Conservation (phyloP, 306 rosid genomes). For the Cucumis hystrix region DNA sequence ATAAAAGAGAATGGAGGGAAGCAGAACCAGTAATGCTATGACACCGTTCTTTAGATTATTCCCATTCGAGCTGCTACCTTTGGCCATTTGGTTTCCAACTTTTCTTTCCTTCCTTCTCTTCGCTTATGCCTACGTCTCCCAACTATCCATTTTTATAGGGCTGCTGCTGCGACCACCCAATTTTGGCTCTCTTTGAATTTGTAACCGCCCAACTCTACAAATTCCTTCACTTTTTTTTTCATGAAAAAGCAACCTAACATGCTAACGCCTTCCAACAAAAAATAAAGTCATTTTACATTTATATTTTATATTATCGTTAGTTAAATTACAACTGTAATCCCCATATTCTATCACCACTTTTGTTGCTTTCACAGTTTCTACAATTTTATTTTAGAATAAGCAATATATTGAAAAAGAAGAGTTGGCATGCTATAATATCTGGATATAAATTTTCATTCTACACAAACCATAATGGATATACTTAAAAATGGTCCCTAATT, state of each 20-base stretch:
- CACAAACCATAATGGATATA: neutral
- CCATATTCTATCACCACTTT: neutral
- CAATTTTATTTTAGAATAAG: too few species aligned
- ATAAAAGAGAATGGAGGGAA: constrained; percentile 67
- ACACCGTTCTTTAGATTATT: constrained; percentile 43
- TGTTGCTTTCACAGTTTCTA: too few species aligned
- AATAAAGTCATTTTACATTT: neutral
- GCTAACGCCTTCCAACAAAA: neutral
- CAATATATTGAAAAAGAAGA: too few species aligned
- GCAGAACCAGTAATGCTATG: constrained; percentile 49
- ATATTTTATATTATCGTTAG: neutral
- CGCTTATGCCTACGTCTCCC: neutral
- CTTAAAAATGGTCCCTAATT: neutral
- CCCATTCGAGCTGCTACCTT: neutral
- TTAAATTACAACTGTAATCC: neutral
- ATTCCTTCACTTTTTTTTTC: too few species aligned
- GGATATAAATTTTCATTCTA: neutral
- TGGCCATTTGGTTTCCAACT: neutral
- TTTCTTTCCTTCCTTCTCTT: neutral
- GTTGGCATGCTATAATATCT: neutral
- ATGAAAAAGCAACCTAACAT: neutral
- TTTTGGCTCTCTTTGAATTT: neutral
- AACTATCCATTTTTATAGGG: neutral
- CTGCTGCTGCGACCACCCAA: neutral
- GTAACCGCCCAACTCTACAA: neutral